A percentile compares a stretch with the other conserved stretches of the same genome.
Evolutionary conservation across 169 alveolate genomes (phyloP).

Genomic region (Cryptosporidium ubiquitum): DNA sequence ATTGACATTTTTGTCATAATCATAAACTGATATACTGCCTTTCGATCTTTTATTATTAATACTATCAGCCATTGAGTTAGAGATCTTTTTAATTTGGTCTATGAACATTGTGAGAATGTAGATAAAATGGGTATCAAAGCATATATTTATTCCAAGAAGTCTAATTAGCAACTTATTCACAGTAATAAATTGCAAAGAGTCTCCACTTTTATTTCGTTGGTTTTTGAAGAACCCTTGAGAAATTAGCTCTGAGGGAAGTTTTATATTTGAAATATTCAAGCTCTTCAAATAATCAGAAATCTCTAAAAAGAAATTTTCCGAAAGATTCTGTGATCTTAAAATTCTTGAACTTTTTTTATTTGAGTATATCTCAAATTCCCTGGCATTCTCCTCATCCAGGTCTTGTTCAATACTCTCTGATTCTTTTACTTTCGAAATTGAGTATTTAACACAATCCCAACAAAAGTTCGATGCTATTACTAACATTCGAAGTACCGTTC

Average conservation of each 20-base stretch:
- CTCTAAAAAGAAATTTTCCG: conserved; percentile 32
- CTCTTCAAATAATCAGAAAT: conserved; percentile 12
- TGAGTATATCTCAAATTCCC: neutral
- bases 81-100: conserved; percentile 55
- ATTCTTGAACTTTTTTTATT: neutral
- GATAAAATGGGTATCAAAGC: conserved; percentile 67
- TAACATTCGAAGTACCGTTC: conserved; percentile 22
- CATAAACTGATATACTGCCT: neutral
- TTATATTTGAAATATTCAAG: neutral
- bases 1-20: neutral
- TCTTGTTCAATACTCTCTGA: neutral
- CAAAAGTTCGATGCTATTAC: conserved; percentile 40
- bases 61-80: neutral
- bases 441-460: neutral
- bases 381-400: neutral
- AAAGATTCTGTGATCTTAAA: neutral
- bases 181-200: neutral
- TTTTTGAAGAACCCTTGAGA: neutral
- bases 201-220: neutral
- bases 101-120: conserved; percentile 45
- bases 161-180: conserved; percentile 19
- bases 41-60: neutral
- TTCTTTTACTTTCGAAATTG: neutral
- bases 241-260: neutral
- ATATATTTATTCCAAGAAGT: conserved; percentile 55